phyloP scores from a whole-genome alignment of 2,329 filamentous ascomycete species.

The Fusarium continuum region DNA sequence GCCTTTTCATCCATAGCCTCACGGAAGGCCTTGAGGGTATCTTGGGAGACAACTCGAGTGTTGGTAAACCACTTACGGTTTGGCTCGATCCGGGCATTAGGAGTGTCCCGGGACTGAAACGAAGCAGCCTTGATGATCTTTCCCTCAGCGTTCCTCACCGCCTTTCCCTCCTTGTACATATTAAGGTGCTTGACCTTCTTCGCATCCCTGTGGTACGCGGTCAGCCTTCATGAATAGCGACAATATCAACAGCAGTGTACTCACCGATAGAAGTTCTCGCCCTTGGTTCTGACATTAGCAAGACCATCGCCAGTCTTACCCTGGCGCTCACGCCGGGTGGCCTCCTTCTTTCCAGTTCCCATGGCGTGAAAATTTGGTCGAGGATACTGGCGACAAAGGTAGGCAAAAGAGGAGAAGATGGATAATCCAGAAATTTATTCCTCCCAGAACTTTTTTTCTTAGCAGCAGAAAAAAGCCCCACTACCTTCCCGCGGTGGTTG shows the following conservation, averaged over 20 bases:
- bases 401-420: conserved; percentile 30
- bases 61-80: conserved; percentile 99
- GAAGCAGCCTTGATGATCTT: conserved; percentile 85
- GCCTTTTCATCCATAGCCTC: conserved; percentile 91
- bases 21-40: conserved; percentile 85
- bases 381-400: conserved; percentile 31
- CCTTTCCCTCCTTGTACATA: conserved; percentile 88
- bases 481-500: conserved; percentile 38
- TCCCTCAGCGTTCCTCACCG: conserved; percentile 82
- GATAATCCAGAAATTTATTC: conserved; percentile 41
- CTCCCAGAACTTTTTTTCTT: conserved; percentile 42
- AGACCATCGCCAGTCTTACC: conserved; percentile 87
- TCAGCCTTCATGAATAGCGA: conserved; percentile 4
- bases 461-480: conserved; percentile 36
- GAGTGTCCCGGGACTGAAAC: conserved; percentile 84
- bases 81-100: conserved; percentile 88
- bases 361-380: conserved; percentile 58
- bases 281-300: conserved; percentile 90
- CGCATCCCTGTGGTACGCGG: conserved; percentile 59
- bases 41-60: conserved; percentile 87
- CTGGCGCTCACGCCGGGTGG: conserved; percentile 81
- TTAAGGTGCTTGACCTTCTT: conserved; percentile 91
- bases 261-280: conserved; percentile 97
- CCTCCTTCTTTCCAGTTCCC: conserved; percentile 94
- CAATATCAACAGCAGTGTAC: conserved; percentile 32